Evolutionary conservation across 768 basidiomycete species (phyloP), one percentile per base, ranked within the genome.

Genomic region (Russula vinacea): DNA sequence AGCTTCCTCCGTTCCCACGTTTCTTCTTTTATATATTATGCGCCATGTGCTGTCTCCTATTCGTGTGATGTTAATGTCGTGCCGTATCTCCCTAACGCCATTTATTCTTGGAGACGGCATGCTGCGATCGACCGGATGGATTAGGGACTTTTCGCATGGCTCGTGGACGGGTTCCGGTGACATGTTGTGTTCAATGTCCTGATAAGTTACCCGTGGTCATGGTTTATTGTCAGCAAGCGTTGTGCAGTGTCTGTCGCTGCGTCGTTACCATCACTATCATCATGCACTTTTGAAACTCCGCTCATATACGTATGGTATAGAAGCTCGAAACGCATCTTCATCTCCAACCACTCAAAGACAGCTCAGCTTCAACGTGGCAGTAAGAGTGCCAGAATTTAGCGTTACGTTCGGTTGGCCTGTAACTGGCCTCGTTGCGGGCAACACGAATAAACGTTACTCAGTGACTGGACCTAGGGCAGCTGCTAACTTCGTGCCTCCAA

Each of bases 71-170:
- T 64, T 45, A 33, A 56, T 64, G 39, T 51, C 47, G 40, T 50
- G 58, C 24, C 47, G 35, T 55, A 55, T 49, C 49, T 57, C 47
- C 55, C 33, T 51, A 56, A 51, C 29, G n/a, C 19, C 47, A 45
- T 62, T 64, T 59, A 50, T 58, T 19, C 47, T 17, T 58, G 40
- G 57, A 58, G 62, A 55, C 16, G 69, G 68, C 64, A 64, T 72
- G 26, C 35, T 73, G 70, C 70, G 79, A 64, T 13, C 74, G 73
- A 45, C 77, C 56, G 50, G 73, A 58, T 35, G 29, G 49, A 50
- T 14, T 24, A 13, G 22, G 44, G 53, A 37, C 22, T 2, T 13
- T 24, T 37, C 29, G 32, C 32, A 9, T 17, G 51, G 32, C 29
- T 52, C 17, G 17, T 33, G 29, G 16, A 33, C 9, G 51, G 7